phyloP scores from a whole-genome alignment of 345 rosid species.

The Hibiscus mutabilis region DNA sequence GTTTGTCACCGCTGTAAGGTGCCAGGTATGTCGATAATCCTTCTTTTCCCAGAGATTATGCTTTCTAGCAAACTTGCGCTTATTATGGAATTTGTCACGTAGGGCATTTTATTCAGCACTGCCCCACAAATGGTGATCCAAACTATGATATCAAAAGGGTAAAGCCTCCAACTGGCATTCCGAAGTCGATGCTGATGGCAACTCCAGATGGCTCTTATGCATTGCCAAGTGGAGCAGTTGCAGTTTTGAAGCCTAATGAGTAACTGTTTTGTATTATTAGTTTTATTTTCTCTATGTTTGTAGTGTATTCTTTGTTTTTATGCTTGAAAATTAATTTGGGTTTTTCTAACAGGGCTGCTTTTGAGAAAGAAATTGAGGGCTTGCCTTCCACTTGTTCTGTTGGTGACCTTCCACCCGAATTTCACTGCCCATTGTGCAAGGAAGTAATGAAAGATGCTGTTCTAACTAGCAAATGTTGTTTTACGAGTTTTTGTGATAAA shows the following conservation, averaged over 20 bases:
- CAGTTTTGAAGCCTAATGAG: slow-evolving; percentile 95
- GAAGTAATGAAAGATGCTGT: slow-evolving; percentile 94
- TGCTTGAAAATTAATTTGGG: slow-evolving; percentile 6
- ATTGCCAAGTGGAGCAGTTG: slow-evolving; percentile 94
- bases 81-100: slow-evolving; percentile 13
- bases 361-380: slow-evolving; percentile 93
- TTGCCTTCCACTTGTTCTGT: slow-evolving; percentile 80
- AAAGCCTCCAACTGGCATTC: slow-evolving; percentile 94
- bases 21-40: slow-evolving; percentile 55
- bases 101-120: slow-evolving; percentile 99
- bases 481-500: slow-evolving; percentile 74
- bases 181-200: slow-evolving; percentile 94
- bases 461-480: slow-evolving; percentile 92
- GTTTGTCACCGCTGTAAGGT: slow-evolving; percentile 92
- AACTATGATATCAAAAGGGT: slow-evolving; percentile 80
- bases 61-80: neutral
- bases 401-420: slow-evolving; percentile 97
- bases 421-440: slow-evolving; percentile 92
- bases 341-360: slow-evolving; percentile 67
- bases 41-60: neutral
- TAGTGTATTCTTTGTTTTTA: neutral
- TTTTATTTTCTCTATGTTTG: neutral
- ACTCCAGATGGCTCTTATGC: slow-evolving; percentile 97
- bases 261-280: slow-evolving; percentile 19
- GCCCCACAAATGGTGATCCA: slow-evolving; percentile 98